phyloP scores from a whole-genome alignment of 495 filamentous ascomycete species.

The Baudoinia panamericana region DNA sequence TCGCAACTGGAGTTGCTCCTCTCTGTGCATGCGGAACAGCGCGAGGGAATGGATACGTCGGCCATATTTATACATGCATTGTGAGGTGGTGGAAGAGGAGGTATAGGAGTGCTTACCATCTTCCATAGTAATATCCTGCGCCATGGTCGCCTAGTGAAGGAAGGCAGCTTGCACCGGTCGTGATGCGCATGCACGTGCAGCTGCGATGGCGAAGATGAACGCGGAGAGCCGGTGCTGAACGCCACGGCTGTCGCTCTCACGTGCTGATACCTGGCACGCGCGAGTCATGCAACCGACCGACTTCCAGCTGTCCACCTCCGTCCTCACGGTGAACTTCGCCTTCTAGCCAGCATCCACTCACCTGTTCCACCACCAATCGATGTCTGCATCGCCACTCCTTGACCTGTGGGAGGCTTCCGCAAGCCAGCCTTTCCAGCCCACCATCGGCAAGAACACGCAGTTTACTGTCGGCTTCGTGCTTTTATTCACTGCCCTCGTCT shows the following conservation, averaged over 20 bases:
- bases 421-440: constrained; percentile 67
- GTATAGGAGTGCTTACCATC: constrained; percentile 6
- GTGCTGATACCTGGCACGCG: no score
- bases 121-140: constrained; percentile 8
- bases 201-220: no score
- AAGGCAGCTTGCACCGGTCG: neutral
- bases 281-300: no score
- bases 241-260: no score
- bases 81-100: neutral
- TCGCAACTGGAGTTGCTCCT: no score
- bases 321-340: no score
- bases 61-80: no score
- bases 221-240: no score
- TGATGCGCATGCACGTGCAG: constrained; percentile 1
- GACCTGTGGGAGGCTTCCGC: constrained; percentile 82
- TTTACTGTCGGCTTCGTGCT: constrained; percentile 71
- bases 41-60: no score
- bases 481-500: constrained; percentile 47
- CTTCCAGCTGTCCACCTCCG: no score
- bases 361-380: no score
- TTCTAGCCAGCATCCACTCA: neutral
- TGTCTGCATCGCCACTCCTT: constrained; percentile 54
- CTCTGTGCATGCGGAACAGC: no score
- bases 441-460: constrained; percentile 69
- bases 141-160: constrained; percentile 5